Evolutionary conservation across 2,329 filamentous ascomycete species (phyloP).

Genomic region (Fusarium miscanthi): DNA sequence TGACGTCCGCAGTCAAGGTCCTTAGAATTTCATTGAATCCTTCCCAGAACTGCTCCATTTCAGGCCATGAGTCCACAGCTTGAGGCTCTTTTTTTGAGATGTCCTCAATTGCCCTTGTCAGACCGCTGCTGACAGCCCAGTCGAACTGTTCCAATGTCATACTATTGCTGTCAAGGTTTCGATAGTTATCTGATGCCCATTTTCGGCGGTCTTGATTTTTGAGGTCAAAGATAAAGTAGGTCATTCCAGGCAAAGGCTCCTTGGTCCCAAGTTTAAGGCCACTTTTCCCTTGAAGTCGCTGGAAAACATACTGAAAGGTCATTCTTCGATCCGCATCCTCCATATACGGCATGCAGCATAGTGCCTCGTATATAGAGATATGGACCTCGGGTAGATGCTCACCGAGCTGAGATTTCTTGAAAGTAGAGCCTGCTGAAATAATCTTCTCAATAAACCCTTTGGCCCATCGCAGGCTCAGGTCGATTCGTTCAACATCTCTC

Average conservation of each 20-base stretch:
- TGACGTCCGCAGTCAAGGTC: conserved; percentile 76
- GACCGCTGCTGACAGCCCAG: conserved; percentile 82
- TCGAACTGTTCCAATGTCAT: conserved; percentile 83
- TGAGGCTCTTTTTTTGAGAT: conserved; percentile 63
- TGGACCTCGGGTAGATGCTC: conserved; percentile 69
- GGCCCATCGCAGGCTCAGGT: conserved; percentile 67
- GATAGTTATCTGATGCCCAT: conserved; percentile 55
- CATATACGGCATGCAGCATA: conserved; percentile 86
- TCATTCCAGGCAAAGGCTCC: conserved; percentile 82
- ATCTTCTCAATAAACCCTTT: conserved; percentile 65
- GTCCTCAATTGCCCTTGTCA: conserved; percentile 73
- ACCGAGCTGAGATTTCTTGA: conserved; percentile 60
- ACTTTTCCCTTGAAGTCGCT: conserved; percentile 76
- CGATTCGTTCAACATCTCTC: conserved; percentile 71
- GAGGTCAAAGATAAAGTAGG: conserved; percentile 78
- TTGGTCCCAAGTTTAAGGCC: conserved; percentile 80
- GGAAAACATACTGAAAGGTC: conserved; percentile 85
- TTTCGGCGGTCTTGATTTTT: conserved; percentile 66
- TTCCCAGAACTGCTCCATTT: conserved; percentile 81
- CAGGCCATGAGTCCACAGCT: conserved; percentile 51
- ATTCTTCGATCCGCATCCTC: conserved; percentile 61
- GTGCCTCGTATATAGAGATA: conserved; percentile 85
- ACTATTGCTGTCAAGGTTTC: conserved; percentile 64
- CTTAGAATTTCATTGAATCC: conserved; percentile 80
- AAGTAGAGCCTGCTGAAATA: conserved; percentile 58